Evolutionary conservation across 208 protist genomes (phyloP).

Genomic region (Hexamita inflata): DNA sequence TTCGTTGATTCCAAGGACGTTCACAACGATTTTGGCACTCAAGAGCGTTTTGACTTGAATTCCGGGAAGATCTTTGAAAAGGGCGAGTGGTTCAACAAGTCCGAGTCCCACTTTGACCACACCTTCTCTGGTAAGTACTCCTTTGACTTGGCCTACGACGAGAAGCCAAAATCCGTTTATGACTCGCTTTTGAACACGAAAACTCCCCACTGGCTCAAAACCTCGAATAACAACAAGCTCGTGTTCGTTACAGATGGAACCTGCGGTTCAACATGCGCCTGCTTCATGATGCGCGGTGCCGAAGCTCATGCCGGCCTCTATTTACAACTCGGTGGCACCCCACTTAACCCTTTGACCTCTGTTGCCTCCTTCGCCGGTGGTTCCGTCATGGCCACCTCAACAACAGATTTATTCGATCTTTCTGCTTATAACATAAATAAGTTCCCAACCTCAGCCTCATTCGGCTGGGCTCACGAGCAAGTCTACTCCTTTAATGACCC

Average conservation of each 20-base stretch:
- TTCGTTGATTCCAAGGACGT: not conserved
- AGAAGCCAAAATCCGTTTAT: not conserved
- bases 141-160: slow-evolving; percentile 19
- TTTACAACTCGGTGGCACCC: not conserved
- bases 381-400: slow-evolving; percentile 5
- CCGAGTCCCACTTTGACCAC: not conserved
- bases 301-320: not conserved
- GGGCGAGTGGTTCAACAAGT: not conserved
- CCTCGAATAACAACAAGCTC: not conserved
- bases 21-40: not conserved
- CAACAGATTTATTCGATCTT: not conserved
- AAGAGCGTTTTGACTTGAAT: not conserved
- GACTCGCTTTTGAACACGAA: slow-evolving; percentile 4
- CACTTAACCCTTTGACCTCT: not conserved
- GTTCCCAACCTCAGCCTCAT: not conserved
- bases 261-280: slow-evolving; percentile 12
- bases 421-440: not conserved
- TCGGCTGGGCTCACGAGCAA: slow-evolving; percentile 3
- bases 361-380: slow-evolving; percentile 6
- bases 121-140: not conserved
- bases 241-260: slow-evolving; percentile 21
- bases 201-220: not conserved
- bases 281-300: not conserved
- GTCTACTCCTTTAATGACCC: slow-evolving; percentile 13
- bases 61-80: not conserved